Evolutionary conservation across 2,329 filamentous ascomycete genomes (phyloP).

Genomic region (Ciborinia camelliae): DNA sequence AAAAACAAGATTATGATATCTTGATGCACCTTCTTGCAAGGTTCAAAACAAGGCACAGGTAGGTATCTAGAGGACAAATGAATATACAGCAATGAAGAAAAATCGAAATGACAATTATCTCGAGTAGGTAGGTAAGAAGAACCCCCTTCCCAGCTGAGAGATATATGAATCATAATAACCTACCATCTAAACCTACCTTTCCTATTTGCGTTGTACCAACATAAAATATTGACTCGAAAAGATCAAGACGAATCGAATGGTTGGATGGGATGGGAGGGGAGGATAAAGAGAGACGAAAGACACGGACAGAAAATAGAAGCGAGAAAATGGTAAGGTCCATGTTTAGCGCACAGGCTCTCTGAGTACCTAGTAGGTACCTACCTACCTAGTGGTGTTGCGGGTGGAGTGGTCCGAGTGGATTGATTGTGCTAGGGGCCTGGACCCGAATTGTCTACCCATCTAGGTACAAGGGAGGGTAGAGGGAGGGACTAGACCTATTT

Average conservation of each 20-base stretch:
- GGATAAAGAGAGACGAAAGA: too few species aligned
- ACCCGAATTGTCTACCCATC: too few species aligned
- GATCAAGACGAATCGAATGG: background rate
- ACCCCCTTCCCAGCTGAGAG: background rate
- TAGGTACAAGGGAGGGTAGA: too few species aligned
- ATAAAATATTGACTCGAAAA: background rate
- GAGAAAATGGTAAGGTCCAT: background rate
- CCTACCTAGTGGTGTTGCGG: too few species aligned
- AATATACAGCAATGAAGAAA: background rate
- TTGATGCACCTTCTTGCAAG: slow-evolving; percentile 13
- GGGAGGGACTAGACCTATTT: background rate
- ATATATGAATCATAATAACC: too few species aligned
- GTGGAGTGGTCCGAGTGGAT: background rate
- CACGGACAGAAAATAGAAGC: too few species aligned
- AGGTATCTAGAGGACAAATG: background rate
- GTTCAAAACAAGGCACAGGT: slow-evolving; percentile 15
- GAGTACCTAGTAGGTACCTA: too few species aligned
- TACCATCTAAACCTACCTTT: background rate
- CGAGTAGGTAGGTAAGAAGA: background rate
- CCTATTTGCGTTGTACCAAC: background rate
- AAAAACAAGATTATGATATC: background rate
- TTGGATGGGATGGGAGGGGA: background rate
- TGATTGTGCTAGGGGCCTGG: too few species aligned
- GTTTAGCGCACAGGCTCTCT: background rate
- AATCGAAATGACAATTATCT: background rate